Evolutionary conservation across 139 green algal species (phyloP), one percentile per base, ranked within the genome.

Genomic region (Haematococcus lacustris): DNA sequence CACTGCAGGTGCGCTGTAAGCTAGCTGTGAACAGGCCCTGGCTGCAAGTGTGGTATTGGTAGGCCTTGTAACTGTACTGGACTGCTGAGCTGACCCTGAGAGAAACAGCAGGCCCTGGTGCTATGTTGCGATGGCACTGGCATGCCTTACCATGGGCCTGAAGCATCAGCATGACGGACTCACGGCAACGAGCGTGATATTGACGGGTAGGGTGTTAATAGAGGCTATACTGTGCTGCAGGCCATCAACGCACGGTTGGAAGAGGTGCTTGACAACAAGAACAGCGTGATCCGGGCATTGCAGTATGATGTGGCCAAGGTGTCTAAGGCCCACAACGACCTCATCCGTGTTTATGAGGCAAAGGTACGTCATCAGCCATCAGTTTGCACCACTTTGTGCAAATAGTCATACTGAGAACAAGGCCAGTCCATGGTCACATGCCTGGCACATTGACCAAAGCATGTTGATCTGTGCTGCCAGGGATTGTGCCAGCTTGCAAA

Each of bases 251-350:
- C 79, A 62, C 88, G 88, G 71, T 69, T 96, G 59, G 88, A 94
- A 35, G 89, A 94, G 75, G 86, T 94, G 73, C 84, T 96, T 51
- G 86, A 90, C 43, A 88, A 82, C 74, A 96, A 96, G 77, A 94
- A 94, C 78, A 65, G 66, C 62, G 75, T 92, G 70, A 90, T 93
- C 70, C 82, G 84, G 38, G 80, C 87, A n/a, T 79, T 93, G 34
- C 88, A 92, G 73, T 91, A 88, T 66, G 88, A 93, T 70, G 74
- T 92, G 38, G 82, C 87, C 60, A 93, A 93, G 88, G 87, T 94
- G 32, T 94, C 86, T 70, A 94, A 96, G 78, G 89, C 89, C 23
- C 88, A 96, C 81, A 96, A 96, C 68, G 91, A 96, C 78, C 82
- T 94, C 64, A 93, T 96, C 50, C 76, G 86, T 9, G 89, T 96